These are phyloP conservation scores for Chaetomidium leptoderma DNA, from an alignment of 495 filamentous ascomycete species.

Conservation along the genomic window DNA sequence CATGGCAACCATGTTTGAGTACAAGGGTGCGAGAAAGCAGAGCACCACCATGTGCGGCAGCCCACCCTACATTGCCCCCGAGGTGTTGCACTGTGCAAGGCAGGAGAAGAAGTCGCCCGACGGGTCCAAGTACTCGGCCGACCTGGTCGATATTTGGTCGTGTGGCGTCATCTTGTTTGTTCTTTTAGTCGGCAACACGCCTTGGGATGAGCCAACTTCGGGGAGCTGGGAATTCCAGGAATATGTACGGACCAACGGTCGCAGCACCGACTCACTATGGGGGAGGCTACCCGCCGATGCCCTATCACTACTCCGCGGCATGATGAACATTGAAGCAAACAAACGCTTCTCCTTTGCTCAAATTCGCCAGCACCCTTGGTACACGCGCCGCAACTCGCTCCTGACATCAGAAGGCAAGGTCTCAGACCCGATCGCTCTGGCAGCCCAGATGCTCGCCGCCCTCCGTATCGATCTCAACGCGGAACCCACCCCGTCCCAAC, in stretches of 20 bases:
- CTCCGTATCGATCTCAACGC: conserved; percentile 88
- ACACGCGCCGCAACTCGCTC: conserved; percentile 74
- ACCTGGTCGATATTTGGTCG: conserved; percentile 93
- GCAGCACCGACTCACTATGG: conserved; percentile 84
- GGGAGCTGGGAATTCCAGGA: conserved; percentile 79
- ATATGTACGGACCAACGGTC: conserved; percentile 73
- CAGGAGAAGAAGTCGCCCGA: conserved; percentile 46
- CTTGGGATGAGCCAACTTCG: conserved; percentile 89
- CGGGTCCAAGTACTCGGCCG: conserved; percentile 68
- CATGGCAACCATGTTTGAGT: conserved; percentile 86
- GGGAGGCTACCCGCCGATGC: conserved; percentile 68
- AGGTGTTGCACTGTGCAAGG: conserved; percentile 61
- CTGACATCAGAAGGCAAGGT: conserved; percentile 68
- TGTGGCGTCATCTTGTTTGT: conserved; percentile 96
- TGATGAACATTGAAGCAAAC: conserved; percentile 77
- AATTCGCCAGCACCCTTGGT: conserved; percentile 93
- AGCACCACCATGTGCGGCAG: conserved; percentile 90
- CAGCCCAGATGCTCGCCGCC: conserved; percentile 86
- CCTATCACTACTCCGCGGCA: conserved; percentile 83
- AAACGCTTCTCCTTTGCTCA: conserved; percentile 82
- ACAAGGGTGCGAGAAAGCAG: conserved; percentile 72
- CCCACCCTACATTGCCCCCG: conserved; percentile 94
- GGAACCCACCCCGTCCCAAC: conserved; percentile 53
- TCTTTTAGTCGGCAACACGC: conserved; percentile 90
- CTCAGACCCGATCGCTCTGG: conserved; percentile 74